Conservation (phyloP, 176 grass and related monocot species). For the Carex cristatella region DNA sequence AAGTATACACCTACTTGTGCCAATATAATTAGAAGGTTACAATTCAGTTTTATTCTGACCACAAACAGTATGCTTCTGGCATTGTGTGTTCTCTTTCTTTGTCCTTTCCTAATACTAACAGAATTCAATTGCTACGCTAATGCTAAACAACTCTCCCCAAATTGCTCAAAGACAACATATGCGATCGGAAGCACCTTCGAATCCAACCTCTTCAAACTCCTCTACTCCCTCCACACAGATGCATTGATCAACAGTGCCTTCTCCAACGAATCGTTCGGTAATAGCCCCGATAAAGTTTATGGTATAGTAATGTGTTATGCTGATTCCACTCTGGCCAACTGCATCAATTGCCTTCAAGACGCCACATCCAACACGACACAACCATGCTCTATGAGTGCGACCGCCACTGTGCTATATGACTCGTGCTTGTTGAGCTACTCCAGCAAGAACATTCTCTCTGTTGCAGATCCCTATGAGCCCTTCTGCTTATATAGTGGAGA, state of each 20-base stretch:
- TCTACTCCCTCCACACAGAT: background rate
- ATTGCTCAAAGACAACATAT: background rate
- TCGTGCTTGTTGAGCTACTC: conserved; percentile 23
- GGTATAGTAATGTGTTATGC: conserved; percentile 4
- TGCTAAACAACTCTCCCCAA: background rate
- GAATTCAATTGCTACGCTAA: background rate
- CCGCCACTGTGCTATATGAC: background rate
- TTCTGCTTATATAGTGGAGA: background rate
- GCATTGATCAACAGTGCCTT: background rate
- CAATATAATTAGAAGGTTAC: background rate
- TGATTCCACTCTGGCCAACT: background rate
- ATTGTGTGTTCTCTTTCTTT: background rate
- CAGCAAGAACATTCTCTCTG: background rate
- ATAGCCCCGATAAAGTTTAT: background rate
- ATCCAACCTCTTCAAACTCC: conserved; percentile 16
- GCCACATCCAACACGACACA: background rate
- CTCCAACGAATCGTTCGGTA: background rate
- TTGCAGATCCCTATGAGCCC: background rate
- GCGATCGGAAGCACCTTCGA: background rate
- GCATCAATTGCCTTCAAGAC: background rate
- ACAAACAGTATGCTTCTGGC: background rate
- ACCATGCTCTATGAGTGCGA: background rate
- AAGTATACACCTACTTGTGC: background rate
- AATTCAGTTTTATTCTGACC: background rate
- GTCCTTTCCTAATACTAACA: background rate